phyloP scores from a whole-genome alignment of 2,329 filamentous ascomycete genomes.

The Paracoccidioides brasiliensis region DNA sequence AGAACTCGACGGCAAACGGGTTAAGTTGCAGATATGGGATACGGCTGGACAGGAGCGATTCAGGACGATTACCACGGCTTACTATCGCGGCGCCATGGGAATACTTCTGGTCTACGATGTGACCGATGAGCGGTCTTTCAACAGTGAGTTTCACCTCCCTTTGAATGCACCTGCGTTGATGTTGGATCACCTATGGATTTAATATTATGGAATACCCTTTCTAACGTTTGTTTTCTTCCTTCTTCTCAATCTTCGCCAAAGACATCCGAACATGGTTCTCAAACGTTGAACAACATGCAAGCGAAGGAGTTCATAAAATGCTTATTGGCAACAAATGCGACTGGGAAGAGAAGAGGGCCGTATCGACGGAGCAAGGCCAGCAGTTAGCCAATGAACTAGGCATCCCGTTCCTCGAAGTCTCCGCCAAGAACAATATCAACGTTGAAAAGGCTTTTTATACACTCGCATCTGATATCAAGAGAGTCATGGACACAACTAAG shows the following conservation, averaged over 20 bases:
- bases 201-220: constrained; percentile 1
- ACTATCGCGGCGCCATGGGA: constrained; percentile 97
- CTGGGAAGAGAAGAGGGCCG: constrained; percentile 97
- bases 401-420: constrained; percentile 96
- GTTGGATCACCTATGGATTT: constrained; percentile 1
- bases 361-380: constrained; percentile 87
- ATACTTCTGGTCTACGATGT: constrained; percentile 97
- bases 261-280: constrained; percentile 99
- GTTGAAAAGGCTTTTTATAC: constrained; percentile 98
- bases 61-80: constrained; percentile 95
- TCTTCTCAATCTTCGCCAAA: constrained; percentile 25
- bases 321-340: constrained; percentile 99
- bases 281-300: constrained; percentile 96
- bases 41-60: constrained; percentile 97
- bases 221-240: not conserved
- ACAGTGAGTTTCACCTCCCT: constrained; percentile 52
- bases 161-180: not conserved
- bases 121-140: constrained; percentile 88
- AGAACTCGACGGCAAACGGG: constrained; percentile 94
- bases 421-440: constrained; percentile 98
- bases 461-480: constrained; percentile 94
- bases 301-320: constrained; percentile 98
- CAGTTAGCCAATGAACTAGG: constrained; percentile 87
- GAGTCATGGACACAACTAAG: constrained; percentile 86
- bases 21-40: constrained; percentile 99